Evolutionary conservation across 108 stramenopile species (phyloP).

Genomic region (Skeletonema potamos): DNA sequence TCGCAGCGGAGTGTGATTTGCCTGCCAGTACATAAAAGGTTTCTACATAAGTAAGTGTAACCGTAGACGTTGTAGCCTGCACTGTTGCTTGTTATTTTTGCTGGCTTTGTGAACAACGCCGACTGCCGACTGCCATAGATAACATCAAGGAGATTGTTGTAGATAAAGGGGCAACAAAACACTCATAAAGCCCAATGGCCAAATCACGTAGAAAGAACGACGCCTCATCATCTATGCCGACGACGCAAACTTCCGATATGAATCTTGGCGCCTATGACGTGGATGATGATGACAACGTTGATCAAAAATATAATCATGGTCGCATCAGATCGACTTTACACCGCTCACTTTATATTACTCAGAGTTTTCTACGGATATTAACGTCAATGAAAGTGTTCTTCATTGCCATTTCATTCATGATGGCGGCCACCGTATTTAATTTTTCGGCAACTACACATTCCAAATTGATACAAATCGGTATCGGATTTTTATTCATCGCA

Average conservation of each 20-base stretch:
- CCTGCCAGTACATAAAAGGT: too few species aligned
- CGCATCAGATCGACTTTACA: background rate
- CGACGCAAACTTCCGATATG: background rate
- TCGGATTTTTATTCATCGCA: conserved; percentile 26
- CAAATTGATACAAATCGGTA: conserved; percentile 12
- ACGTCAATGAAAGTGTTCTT: background rate
- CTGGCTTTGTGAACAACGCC: too few species aligned
- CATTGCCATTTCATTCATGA: background rate
- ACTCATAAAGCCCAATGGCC: background rate
- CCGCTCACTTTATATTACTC: background rate
- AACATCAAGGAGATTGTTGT: too few species aligned
- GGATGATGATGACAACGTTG: background rate
- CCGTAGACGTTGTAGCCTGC: too few species aligned
- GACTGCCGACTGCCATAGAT: too few species aligned
- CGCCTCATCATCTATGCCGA: background rate
- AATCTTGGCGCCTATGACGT: background rate
- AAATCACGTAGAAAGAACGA: background rate
- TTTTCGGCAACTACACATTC: conserved; percentile 1
- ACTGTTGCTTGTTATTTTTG: too few species aligned
- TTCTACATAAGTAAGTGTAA: too few species aligned
- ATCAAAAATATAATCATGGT: background rate
- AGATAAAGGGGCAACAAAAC: too few species aligned
- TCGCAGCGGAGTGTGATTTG: too few species aligned
- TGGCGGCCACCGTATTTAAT: background rate
- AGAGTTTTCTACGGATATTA: background rate